Evolutionary conservation across 495 filamentous ascomycete species (phyloP).

Genomic region (Wilcoxina mikolae): DNA sequence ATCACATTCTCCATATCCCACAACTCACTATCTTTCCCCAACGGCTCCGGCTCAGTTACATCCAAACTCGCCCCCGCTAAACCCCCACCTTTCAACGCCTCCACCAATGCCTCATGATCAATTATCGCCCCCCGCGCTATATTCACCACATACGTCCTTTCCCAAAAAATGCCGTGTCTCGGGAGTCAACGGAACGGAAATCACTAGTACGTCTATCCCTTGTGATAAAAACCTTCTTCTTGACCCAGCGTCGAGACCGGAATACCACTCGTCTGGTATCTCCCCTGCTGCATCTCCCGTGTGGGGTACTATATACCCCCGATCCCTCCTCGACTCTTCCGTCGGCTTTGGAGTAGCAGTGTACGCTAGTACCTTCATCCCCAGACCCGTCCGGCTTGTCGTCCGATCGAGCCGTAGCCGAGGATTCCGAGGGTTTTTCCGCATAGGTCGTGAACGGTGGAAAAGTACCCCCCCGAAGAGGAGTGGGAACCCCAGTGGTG

Average conservation of each 20-base stretch:
- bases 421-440: conserved; percentile 54
- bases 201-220: conserved; percentile 60
- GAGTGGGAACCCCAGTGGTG: conserved; percentile 30
- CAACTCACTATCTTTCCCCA: conserved; percentile 53
- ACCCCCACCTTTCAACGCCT: conserved; percentile 41
- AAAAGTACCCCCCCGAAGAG: conserved; percentile 10
- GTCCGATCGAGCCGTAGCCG: conserved; percentile 73
- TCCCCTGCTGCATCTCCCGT: conserved; percentile 63
- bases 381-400: conserved; percentile 62
- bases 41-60: conserved; percentile 74
- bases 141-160: conserved; percentile 50
- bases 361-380: conserved; percentile 71
- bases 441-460: conserved; percentile 36
- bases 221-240: conserved; percentile 52
- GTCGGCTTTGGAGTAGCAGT: conserved; percentile 49
- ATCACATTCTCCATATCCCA: conserved; percentile 61
- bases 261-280: conserved; percentile 59
- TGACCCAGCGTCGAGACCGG: conserved; percentile 44
- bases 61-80: conserved; percentile 66
- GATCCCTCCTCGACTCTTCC: conserved; percentile 43
- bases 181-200: conserved; percentile 57
- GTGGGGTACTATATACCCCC: conserved; percentile 54
- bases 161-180: conserved; percentile 50
- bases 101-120: conserved; percentile 52
- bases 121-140: conserved; percentile 60